phyloP scores from a whole-genome alignment of 2,329 filamentous ascomycete genomes.

The Fusarium sp. region DNA sequence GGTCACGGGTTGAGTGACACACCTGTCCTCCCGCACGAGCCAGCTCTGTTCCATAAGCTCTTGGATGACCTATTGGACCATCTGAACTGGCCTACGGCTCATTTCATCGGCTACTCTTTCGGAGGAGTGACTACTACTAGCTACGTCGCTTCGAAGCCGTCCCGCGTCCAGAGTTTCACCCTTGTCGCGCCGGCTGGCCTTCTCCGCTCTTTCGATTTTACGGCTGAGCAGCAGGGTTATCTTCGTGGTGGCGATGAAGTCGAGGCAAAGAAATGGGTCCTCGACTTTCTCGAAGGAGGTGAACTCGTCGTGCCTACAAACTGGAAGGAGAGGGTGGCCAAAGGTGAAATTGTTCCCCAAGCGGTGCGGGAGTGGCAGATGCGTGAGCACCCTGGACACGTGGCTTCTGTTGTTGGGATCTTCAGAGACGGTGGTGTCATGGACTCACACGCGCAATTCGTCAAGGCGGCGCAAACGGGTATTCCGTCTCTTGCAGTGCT shows the following conservation, averaged over 20 bases:
- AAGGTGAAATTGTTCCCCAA: conserved; percentile 63
- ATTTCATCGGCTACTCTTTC: conserved; percentile 67
- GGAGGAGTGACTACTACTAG: conserved; percentile 59
- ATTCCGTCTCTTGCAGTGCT: conserved; percentile 40
- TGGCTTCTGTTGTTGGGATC: conserved; percentile 61
- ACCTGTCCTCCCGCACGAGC: conserved; percentile 59
- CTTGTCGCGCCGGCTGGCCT: conserved; percentile 66
- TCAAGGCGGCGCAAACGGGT: conserved; percentile 24
- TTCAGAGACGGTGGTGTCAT: conserved; percentile 62
- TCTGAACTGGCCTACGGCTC: conserved; percentile 59
- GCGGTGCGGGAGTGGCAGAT: conserved; percentile 66
- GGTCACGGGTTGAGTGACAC: conserved; percentile 68
- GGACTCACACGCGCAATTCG: conserved; percentile 51
- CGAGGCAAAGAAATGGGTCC: conserved; percentile 54
- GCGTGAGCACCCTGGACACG: conserved; percentile 61
- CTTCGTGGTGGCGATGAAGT: conserved; percentile 51
- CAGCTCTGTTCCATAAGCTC: conserved; percentile 60
- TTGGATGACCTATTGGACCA: conserved; percentile 58
- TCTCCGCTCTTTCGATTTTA: conserved; percentile 50
- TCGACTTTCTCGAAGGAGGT: conserved; percentile 61
- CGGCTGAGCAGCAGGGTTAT: conserved; percentile 42
- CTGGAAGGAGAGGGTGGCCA: conserved; percentile 60
- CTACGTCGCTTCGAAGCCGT: conserved; percentile 54
- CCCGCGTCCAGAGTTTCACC: conserved; percentile 53
- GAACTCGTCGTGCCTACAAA: conserved; percentile 58